Evolutionary conservation across 2,329 filamentous ascomycete species (phyloP), one percentile per base, ranked within the genome.

Genomic region (Grosmannia serpens): DNA sequence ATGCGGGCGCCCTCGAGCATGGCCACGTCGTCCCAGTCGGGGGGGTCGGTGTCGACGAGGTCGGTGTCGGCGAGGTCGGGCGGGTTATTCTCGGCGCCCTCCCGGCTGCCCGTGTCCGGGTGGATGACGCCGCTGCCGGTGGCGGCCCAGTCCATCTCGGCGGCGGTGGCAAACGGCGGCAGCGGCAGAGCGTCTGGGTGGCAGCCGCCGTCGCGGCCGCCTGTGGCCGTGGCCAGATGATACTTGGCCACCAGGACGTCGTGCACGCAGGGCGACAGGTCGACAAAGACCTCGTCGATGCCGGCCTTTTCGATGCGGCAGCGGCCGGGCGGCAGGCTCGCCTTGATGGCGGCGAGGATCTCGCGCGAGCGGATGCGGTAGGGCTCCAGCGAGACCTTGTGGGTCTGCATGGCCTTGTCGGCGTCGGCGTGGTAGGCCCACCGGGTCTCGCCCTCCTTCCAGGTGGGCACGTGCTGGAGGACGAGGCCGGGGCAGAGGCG

Each of bases 21-120:
- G 20, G 83, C 88, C 63, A 97, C 80, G 74, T 99, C 94, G 70
- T 99, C 92, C 94, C 94, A 99, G 72, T 99, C 94, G 1, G 90
- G 89, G 67, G 95, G 87, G 64, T 87, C 80, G 24, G 86, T 81
- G 70, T 95, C 91, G 13, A 10, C 22, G 29, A n/a, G 87, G 64
- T 87, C 80, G 24, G 86, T 81, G 70, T 95, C 91, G 13, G 6
- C 22, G 29, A n/a, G n/a, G n/a, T n/a, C n/a, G n/a, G n/a, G n/a
- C n/a, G n/a, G n/a, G 8, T n/a, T 20, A 20, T 11, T 46, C 29
- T 31, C 38, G 35, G 31, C 4, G 17, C 15, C 20, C 46, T 50
- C 55, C 2, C 22, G 54, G 31, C 15, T 4, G 8, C 35, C 44
- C 9, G 11, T 53, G 1, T 41, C 52, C n/a, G 33, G 38, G n/a